These are phyloP conservation scores for Cryptococcus deneoformans DNA, from an alignment of 1,284 basidiomycete species.

Conservation along the genomic window DNA sequence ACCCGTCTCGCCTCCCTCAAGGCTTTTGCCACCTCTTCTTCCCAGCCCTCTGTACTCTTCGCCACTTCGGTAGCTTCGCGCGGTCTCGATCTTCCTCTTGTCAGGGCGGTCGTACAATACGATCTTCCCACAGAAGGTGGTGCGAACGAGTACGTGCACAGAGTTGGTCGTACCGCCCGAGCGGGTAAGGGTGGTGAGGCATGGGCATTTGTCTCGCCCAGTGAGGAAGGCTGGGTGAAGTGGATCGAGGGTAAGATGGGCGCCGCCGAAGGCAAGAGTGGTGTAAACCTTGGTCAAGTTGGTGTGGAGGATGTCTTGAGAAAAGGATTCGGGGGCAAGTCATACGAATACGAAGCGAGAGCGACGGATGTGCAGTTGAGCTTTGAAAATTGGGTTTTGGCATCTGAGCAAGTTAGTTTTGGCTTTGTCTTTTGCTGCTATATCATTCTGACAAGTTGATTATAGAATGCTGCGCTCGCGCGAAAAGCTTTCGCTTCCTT, in stretches of 20 bases:
- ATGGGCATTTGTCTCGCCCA: slow-evolving; percentile 86
- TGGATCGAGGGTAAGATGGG: slow-evolving; percentile 81
- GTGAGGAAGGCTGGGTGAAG: slow-evolving; percentile 78
- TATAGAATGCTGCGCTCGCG: slow-evolving; percentile 72
- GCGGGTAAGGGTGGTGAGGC: slow-evolving; percentile 84
- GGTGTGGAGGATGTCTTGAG: slow-evolving; percentile 68
- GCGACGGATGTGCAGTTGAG: slow-evolving; percentile 96
- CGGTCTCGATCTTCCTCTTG: slow-evolving; percentile 95
- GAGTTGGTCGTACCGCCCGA: slow-evolving; percentile 95
- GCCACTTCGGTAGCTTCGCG: slow-evolving; percentile 97
- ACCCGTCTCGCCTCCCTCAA: slow-evolving; percentile 79
- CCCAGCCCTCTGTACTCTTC: slow-evolving; percentile 66
- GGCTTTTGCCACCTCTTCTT: slow-evolving; percentile 62
- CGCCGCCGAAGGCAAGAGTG: slow-evolving; percentile 35
- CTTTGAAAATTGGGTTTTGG: slow-evolving; percentile 91
- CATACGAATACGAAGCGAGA: slow-evolving; percentile 75
- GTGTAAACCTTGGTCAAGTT: slow-evolving; percentile 59
- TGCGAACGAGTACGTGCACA: slow-evolving; percentile 93
- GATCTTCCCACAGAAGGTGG: slow-evolving; percentile 98
- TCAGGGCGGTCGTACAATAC: slow-evolving; percentile 91
- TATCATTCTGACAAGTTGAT: background rate
- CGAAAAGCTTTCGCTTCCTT: slow-evolving; percentile 87
- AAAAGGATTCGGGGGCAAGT: slow-evolving; percentile 81
- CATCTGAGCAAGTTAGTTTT: slow-evolving; percentile 62
- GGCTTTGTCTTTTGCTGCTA: background rate